phyloP scores from a whole-genome alignment of 2,329 filamentous ascomycete species.

The Pestalotiopsis sp. region DNA sequence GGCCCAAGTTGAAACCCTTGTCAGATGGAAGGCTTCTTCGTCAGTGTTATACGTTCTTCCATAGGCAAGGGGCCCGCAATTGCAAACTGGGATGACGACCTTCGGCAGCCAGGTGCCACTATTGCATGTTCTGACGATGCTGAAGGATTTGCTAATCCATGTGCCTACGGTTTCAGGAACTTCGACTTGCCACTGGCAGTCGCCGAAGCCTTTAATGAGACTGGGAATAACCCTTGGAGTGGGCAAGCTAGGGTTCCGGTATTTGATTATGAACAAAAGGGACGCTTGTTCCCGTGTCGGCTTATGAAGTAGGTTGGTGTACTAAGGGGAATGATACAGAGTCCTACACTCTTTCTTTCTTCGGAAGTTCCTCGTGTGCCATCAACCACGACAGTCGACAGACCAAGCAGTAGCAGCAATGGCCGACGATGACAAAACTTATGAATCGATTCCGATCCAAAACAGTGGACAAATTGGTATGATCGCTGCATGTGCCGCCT shows the following conservation, averaged over 20 bases:
- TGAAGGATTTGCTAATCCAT: background rate
- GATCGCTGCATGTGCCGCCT: slow-evolving; percentile 2
- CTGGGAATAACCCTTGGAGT: background rate
- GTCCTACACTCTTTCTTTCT: background rate
- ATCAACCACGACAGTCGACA: too few species aligned
- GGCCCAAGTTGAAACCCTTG: background rate
- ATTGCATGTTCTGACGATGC: background rate
- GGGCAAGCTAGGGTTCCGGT: background rate
- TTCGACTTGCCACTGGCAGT: background rate
- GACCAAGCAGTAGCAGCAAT: background rate
- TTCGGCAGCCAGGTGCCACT: background rate
- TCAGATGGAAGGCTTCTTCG: background rate
- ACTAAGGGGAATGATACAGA: background rate
- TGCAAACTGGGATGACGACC: background rate
- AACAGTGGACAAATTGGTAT: slow-evolving; percentile 13
- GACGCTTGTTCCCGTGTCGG: background rate
- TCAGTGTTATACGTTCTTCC: background rate
- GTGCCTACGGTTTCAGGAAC: background rate
- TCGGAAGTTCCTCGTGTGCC: background rate
- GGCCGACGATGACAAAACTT: background rate
- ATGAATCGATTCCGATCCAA: slow-evolving; percentile 16
- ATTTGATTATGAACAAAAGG: background rate
- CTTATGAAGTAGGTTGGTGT: background rate
- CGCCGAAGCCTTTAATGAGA: background rate
- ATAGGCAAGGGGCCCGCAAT: background rate